phyloP scores from a whole-genome alignment of 1,139 yeast species.

The Nakaseomyces sp. region DNA sequence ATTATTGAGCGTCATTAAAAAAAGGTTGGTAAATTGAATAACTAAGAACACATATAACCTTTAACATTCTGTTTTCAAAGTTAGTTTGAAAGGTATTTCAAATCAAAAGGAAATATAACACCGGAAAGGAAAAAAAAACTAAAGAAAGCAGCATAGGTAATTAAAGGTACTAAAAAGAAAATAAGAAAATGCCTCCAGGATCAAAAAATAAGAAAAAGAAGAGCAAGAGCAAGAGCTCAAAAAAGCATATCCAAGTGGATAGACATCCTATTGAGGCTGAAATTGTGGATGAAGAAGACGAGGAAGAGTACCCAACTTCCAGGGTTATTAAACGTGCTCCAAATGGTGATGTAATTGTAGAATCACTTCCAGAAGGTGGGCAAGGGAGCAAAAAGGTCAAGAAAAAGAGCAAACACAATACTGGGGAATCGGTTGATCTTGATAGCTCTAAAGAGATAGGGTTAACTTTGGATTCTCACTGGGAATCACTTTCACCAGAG shows the following conservation, averaged over 20 bases:
- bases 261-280: constrained; percentile 33
- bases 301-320: constrained; percentile 59
- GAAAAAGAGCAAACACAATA: constrained; percentile 44
- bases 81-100: no score
- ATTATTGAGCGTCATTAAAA: not conserved
- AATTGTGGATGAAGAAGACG: constrained; percentile 41
- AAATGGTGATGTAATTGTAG: constrained; percentile 66
- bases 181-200: constrained; percentile 6
- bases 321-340: constrained; percentile 64
- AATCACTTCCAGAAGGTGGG: constrained; percentile 24
- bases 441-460: constrained; percentile 15
- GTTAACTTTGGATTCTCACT: constrained; percentile 35
- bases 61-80: no score
- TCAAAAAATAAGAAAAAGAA: constrained; percentile 27
- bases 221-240: constrained; percentile 15
- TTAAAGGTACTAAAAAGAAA: no score
- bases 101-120: not conserved
- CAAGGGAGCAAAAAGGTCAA: constrained; percentile 7
- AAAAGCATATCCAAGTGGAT: constrained; percentile 9
- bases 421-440: constrained; percentile 40
- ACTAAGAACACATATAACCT: no score
- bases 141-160: no score
- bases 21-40: no score
- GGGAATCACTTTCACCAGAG: constrained; percentile 57
- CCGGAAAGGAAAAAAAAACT: no score